These are phyloP conservation scores for Torulaspora gathmanii DNA, from an alignment of 805 yeast species.

Conservation along the genomic window DNA sequence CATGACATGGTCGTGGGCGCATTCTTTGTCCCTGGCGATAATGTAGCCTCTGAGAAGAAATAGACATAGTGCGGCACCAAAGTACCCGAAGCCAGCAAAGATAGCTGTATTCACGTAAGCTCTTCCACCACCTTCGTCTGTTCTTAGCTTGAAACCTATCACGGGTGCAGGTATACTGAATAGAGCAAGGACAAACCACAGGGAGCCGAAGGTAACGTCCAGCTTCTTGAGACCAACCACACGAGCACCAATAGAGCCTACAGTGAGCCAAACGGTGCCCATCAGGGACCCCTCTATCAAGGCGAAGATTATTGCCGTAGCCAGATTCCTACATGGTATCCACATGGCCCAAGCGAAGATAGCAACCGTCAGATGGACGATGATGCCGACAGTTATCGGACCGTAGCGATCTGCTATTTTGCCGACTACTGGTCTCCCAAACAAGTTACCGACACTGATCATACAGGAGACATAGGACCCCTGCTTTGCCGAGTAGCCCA, in stretches of 20 bases:
- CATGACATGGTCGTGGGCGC: slow-evolving; percentile 8
- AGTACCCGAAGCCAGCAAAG: slow-evolving; percentile 54
- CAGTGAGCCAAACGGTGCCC: slow-evolving; percentile 58
- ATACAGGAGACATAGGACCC: slow-evolving; percentile 58
- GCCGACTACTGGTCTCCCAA: slow-evolving; percentile 57
- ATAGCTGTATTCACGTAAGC: slow-evolving; percentile 52
- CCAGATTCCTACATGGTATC: slow-evolving; percentile 54
- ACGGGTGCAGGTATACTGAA: slow-evolving; percentile 56
- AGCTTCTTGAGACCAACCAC: slow-evolving; percentile 51
- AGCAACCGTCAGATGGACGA: slow-evolving; percentile 39
- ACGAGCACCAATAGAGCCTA: slow-evolving; percentile 48
- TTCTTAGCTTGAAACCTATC: slow-evolving; percentile 51
- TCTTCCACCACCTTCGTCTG: slow-evolving; percentile 22
- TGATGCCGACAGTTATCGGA: slow-evolving; percentile 43
- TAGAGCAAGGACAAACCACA: slow-evolving; percentile 50
- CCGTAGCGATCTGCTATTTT: slow-evolving; percentile 48
- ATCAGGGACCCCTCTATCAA: slow-evolving; percentile 50
- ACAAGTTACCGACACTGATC: slow-evolving; percentile 52
- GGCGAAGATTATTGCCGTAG: slow-evolving; percentile 51
- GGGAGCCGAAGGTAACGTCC: slow-evolving; percentile 46
- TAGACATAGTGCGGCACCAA: slow-evolving; percentile 42
- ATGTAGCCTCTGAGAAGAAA: slow-evolving; percentile 52
- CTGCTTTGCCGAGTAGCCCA: slow-evolving; percentile 52
- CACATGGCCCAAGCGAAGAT: slow-evolving; percentile 47
- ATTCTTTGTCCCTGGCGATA: slow-evolving; percentile 42